phyloP scores from a whole-genome alignment of 1,284 basidiomycete genomes.

The Rhizoctonia solani region DNA sequence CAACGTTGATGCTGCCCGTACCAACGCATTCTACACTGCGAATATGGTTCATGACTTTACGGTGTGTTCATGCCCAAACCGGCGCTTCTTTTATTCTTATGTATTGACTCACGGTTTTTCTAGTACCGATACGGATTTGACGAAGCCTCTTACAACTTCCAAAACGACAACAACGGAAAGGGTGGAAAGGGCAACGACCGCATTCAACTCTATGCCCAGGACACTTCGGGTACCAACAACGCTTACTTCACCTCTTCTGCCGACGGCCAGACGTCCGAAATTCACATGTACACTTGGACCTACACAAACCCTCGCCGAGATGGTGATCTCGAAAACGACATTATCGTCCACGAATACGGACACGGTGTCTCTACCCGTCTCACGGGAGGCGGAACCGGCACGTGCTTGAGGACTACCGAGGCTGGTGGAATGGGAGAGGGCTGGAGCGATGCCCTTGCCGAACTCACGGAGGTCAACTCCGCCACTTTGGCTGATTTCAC shows the following conservation, averaged over 20 bases:
- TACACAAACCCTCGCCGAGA: conserved; percentile 27
- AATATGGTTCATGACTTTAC: conserved; percentile 51
- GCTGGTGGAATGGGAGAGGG: conserved; percentile 37
- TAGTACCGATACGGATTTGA: conserved; percentile 50
- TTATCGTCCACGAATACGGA: conserved; percentile 30
- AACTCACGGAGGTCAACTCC: conserved; percentile 12
- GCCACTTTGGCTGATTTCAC: conserved; percentile 12
- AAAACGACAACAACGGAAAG: conserved; percentile 23
- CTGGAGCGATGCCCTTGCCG: conserved; percentile 28
- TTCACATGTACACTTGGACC: conserved; percentile 34
- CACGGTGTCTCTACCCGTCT: conserved; percentile 30
- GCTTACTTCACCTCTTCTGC: conserved; percentile 35
- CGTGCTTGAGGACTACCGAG: conserved; percentile 32
- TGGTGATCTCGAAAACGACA: conserved; percentile 33
- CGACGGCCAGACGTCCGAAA: conserved; percentile 15
- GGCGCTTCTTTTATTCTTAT: too few relatives aligned
- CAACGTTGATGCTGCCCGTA: conserved; percentile 54
- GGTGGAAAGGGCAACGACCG: conserved; percentile 33
- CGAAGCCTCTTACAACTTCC: conserved; percentile 44
- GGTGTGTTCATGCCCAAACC: too few relatives aligned
- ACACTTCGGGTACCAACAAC: conserved; percentile 33
- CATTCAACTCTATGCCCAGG: conserved; percentile 35
- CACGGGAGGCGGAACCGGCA: conserved; percentile 28
- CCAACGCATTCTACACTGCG: conserved; percentile 57
- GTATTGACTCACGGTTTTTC: conserved; percentile 47